phyloP scores from a whole-genome alignment of 2,329 filamentous ascomycete species.

The Amesomyces nigricolor region DNA sequence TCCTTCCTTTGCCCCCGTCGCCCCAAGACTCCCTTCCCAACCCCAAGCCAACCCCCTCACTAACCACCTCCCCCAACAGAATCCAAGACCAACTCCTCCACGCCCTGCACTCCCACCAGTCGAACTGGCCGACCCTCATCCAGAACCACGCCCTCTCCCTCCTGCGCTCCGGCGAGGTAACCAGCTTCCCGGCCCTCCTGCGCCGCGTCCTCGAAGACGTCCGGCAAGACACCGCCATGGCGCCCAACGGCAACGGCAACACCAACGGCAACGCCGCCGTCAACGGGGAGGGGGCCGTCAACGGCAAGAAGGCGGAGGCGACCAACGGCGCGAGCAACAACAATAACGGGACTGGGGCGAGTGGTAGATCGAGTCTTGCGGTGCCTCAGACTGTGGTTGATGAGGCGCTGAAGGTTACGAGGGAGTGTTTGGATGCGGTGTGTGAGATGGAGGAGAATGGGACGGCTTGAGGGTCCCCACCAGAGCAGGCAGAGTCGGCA shows the following conservation, averaged over 20 bases:
- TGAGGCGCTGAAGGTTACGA: conserved; percentile 55
- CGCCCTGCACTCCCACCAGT: conserved; percentile 51
- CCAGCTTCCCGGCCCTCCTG: conserved; percentile 57
- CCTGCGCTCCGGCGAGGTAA: conserved; percentile 54
- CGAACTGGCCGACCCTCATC: conserved; percentile 58
- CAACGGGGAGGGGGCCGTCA: conserved; percentile 27
- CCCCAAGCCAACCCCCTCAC: neutral
- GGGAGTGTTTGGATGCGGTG: conserved; percentile 52
- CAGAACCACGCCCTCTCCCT: conserved; percentile 55
- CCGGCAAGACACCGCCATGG: conserved; percentile 41
- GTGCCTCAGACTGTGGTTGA: conserved; percentile 56
- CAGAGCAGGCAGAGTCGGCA: no score
- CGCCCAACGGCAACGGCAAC: conserved; percentile 34
- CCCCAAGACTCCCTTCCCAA: neutral
- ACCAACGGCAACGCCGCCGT: conserved; percentile 26
- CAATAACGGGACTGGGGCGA: neutral
- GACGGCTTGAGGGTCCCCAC: neutral
- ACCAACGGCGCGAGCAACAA: conserved; percentile 27
- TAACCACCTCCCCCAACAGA: conserved; percentile 33
- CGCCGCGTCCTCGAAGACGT: conserved; percentile 58
- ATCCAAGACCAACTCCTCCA: conserved; percentile 62
- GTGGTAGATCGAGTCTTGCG: conserved; percentile 40
- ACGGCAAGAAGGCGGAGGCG: conserved; percentile 28
- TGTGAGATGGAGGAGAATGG: conserved; percentile 34
- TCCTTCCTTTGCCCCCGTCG: conserved; percentile 2